These are phyloP conservation scores for Penstemon eatonii DNA, from an alignment of 257 asterid genomes.

Conservation along the genomic window DNA sequence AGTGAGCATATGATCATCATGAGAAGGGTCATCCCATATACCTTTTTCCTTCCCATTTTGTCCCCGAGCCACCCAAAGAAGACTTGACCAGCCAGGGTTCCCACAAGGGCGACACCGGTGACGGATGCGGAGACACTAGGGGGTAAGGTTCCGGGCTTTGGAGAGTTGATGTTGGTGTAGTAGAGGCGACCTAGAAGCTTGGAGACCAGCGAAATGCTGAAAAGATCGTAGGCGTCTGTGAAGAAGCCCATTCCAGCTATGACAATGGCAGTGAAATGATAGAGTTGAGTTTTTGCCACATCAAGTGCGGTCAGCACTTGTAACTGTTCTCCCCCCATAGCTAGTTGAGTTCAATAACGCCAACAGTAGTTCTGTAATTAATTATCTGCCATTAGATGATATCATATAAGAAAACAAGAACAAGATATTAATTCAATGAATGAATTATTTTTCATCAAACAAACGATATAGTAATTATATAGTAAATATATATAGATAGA, in stretches of 20 bases:
- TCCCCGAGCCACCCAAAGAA: constrained; percentile 27
- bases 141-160: constrained; percentile 10
- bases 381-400: no score
- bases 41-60: constrained; percentile 16
- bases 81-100: constrained; percentile 22
- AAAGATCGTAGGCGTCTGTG: constrained; percentile 25
- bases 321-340: constrained; percentile 19
- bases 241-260: constrained; percentile 24
- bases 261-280: constrained; percentile 18
- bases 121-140: not conserved
- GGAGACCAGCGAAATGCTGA: constrained; percentile 5
- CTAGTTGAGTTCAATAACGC: no score
- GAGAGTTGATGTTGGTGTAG: not conserved
- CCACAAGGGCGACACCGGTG: constrained; percentile 18
- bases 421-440: no score
- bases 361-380: no score
- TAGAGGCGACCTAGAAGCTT: constrained; percentile 22
- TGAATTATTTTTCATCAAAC: no score
- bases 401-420: no score
- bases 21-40: constrained; percentile 16
- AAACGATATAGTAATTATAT: no score
- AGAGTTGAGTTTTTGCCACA: constrained; percentile 29
- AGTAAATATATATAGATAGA: no score
- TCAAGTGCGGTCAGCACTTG: constrained; percentile 41
- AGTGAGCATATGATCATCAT: constrained; percentile 18